These are phyloP conservation scores for Phoma sp. DNA, from an alignment of 2,329 filamentous ascomycete species.

Conservation along the genomic window DNA sequence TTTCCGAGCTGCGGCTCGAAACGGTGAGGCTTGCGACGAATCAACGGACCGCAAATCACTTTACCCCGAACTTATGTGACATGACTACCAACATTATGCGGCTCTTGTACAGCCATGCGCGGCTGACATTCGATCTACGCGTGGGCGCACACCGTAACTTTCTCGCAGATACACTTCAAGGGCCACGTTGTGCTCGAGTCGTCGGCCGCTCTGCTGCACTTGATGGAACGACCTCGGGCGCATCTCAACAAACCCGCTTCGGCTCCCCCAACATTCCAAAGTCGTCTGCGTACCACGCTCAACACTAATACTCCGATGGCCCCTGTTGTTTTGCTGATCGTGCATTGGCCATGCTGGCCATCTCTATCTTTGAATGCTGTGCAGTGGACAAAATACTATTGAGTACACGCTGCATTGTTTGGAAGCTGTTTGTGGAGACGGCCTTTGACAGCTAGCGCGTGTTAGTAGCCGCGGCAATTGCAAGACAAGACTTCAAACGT, in stretches of 20 bases:
- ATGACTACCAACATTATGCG: no score
- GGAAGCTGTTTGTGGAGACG: background rate
- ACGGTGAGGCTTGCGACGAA: slow-evolving; percentile 20
- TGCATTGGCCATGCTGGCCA: background rate
- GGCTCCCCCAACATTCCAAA: slow-evolving; percentile 7
- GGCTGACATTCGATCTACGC: background rate
- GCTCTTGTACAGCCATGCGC: background rate
- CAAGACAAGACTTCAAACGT: slow-evolving; percentile 18
- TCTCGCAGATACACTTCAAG: background rate
- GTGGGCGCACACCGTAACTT: background rate
- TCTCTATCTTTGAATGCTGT: background rate
- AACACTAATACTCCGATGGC: slow-evolving; percentile 1
- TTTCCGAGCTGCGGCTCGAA: slow-evolving; percentile 12
- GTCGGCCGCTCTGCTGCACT: background rate
- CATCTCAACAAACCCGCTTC: slow-evolving; percentile 11
- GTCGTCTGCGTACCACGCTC: background rate
- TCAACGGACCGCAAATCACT: no score
- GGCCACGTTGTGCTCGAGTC: background rate
- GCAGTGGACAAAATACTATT: no score
- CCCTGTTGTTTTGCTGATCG: background rate
- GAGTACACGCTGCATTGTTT: no score
- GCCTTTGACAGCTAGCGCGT: background rate
- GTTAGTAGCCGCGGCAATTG: slow-evolving; percentile 8
- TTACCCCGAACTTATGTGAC: background rate
- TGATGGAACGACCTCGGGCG: background rate